phyloP scores from a whole-genome alignment of 2,329 filamentous ascomycete genomes.

The Hypoxylon rubiginosum region DNA sequence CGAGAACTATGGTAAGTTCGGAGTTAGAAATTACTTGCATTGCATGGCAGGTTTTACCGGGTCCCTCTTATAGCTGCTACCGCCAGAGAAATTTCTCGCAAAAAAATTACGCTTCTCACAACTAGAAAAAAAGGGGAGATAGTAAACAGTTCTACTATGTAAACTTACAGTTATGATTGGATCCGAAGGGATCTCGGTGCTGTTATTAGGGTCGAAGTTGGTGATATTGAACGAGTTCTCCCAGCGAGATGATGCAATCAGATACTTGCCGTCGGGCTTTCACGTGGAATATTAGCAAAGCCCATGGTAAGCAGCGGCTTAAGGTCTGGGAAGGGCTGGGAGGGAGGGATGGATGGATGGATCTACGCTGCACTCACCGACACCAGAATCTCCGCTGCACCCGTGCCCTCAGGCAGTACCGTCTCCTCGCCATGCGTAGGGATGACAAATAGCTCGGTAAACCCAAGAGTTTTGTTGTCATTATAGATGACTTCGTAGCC shows the following conservation, averaged over 20 bases:
- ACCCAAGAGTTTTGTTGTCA: constrained; percentile 56
- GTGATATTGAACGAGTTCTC: constrained; percentile 67
- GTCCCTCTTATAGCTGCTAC: background rate
- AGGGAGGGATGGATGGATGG: background rate
- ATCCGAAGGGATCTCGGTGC: constrained; percentile 67
- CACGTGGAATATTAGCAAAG: constrained; percentile 20
- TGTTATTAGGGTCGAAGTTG: constrained; percentile 60
- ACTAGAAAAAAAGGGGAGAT: background rate
- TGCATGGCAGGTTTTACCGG: background rate
- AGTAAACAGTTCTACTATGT: background rate
- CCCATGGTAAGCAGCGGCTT: background rate
- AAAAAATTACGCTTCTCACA: background rate
- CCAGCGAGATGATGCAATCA: constrained; percentile 77
- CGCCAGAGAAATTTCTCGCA: background rate
- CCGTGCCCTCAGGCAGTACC: constrained; percentile 57
- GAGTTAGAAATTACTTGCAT: constrained; percentile 13
- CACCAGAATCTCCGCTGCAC: constrained; percentile 69
- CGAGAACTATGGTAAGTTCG: constrained; percentile 56
- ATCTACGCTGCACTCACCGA: constrained; percentile 62
- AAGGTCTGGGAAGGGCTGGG: background rate
- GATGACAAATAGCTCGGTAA: constrained; percentile 62
- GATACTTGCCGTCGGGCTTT: constrained; percentile 71
- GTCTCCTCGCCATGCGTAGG: constrained; percentile 62
- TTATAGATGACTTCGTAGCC: constrained; percentile 70
- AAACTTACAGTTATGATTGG: constrained; percentile 66